A percentile compares a stretch with the other conserved stretches of the same genome.
Evolutionary conservation across 2,329 filamentous ascomycete species (phyloP).

Genomic region (Aspergillus japonicus): DNA sequence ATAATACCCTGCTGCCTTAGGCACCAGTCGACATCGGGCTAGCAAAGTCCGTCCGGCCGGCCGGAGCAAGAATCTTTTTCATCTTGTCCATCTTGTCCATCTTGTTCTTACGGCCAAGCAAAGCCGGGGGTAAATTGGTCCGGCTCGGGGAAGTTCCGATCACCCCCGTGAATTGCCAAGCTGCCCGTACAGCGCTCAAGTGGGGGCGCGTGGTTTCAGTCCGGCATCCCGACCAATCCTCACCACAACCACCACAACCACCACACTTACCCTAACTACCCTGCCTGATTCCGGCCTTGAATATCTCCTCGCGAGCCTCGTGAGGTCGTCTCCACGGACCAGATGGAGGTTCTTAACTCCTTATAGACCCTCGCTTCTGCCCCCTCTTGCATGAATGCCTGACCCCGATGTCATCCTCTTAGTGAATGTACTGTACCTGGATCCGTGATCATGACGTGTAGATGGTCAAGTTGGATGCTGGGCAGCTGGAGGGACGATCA

Average conservation of each 20-base stretch:
- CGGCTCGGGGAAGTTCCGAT: not conserved
- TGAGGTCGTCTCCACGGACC: not conserved
- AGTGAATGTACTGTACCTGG: not conserved
- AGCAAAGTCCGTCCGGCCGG: too few relatives aligned
- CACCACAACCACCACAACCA: too few relatives aligned
- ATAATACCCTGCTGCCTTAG: too few relatives aligned
- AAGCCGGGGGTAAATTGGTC: not conserved
- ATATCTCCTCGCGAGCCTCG: not conserved
- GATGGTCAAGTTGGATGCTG: too few relatives aligned
- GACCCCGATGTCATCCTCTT: not conserved
- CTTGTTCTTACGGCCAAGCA: too few relatives aligned
- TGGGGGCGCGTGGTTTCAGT: not conserved
- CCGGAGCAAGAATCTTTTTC: too few relatives aligned
- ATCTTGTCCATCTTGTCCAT: too few relatives aligned
- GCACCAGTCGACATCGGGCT: too few relatives aligned
- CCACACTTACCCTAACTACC: not conserved
- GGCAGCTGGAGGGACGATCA: not conserved
- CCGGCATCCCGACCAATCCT: not conserved
- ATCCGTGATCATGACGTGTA: not conserved
- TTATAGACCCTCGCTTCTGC: not conserved
- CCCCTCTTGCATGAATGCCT: not conserved
- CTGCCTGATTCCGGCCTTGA: not conserved
- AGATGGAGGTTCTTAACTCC: not conserved
- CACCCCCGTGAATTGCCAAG: too few relatives aligned
- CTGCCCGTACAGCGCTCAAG: too few relatives aligned